These are phyloP conservation scores for Penicillium turbatum DNA, from an alignment of 495 filamentous ascomycete species.

Conservation along the genomic window DNA sequence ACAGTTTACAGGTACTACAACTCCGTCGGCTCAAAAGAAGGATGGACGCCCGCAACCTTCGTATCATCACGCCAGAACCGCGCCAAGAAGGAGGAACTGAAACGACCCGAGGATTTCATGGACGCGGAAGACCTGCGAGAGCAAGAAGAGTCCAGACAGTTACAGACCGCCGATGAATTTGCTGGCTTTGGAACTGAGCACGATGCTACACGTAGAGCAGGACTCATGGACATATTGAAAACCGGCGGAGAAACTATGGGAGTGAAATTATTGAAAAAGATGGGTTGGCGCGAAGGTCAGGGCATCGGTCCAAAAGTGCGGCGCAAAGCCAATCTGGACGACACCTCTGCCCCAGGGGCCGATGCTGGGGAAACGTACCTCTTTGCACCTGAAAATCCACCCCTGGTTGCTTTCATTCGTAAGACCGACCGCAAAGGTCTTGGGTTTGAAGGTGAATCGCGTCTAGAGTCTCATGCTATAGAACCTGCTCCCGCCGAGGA, in stretches of 20 bases:
- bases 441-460: slow-evolving; percentile 67
- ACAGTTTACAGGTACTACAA: slow-evolving; percentile 75
- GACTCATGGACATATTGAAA: slow-evolving; percentile 72
- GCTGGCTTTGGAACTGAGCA: slow-evolving; percentile 70
- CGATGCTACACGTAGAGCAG: slow-evolving; percentile 49
- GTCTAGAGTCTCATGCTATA: slow-evolving; percentile 39
- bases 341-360: slow-evolving; percentile 31
- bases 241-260: slow-evolving; percentile 83
- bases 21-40: slow-evolving; percentile 96
- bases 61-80: slow-evolving; percentile 83
- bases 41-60: slow-evolving; percentile 89
- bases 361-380: slow-evolving; percentile 56
- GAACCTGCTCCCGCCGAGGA: slow-evolving; percentile 46
- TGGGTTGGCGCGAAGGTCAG: slow-evolving; percentile 96
- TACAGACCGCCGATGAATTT: slow-evolving; percentile 70
- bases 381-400: slow-evolving; percentile 84
- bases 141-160: slow-evolving; percentile 65
- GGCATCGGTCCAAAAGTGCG: slow-evolving; percentile 88
- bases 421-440: slow-evolving; percentile 81
- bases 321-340: slow-evolving; percentile 66
- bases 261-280: slow-evolving; percentile 77
- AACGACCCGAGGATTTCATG: slow-evolving; percentile 91
- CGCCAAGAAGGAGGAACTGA: slow-evolving; percentile 58
- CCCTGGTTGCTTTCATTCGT: slow-evolving; percentile 66
- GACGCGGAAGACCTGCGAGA: slow-evolving; percentile 95